Evolutionary conservation across 1,139 yeast species (phyloP), one percentile per base, ranked within the genome.

Genomic region (Yamadazyma oceani): DNA sequence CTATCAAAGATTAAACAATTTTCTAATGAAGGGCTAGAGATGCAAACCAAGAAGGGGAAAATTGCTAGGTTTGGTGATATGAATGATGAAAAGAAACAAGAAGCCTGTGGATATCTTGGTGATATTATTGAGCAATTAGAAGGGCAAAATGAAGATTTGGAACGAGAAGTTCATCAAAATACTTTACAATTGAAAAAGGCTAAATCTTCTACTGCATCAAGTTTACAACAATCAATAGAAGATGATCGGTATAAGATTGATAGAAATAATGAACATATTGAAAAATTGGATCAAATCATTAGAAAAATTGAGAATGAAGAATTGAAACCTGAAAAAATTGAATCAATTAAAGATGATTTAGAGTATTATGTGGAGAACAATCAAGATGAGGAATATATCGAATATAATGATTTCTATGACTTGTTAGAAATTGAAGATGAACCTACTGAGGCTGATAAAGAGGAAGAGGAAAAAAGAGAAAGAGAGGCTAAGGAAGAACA

Each of bases 1-100:
- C 81, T 85, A 50, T 85, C 89, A 80, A 94, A 94, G 66, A 90
- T 96, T 26, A 94, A 94, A 60, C 97, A 96, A 41, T 94, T 88
- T 57, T 84, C 95, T 29, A 88, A 88, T 57, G 98, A 92, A 64
- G 98, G 97, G 1, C 72, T 92, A 49, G 89, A 85, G 42, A 75
- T 83, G 45, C 74, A 69, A 48, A 78, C 80, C 42, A 68, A 64
- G 38, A 72, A 77, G 43, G 44, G 51, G 8, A 54, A 57, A 38
- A 52, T 44, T 35, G 55, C 57, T 28, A 48, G 60, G 30, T 62
- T 60, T 50, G 66, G 79, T 31, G 95, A 87, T 59, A 94, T 92
- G 14, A 84, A 81, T 45, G 95, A 87, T 55, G 63, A 57, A 27
- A 90, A 86, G 58, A 87, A 85, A 55, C 77, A 75, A 38, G 96